phyloP scores from a whole-genome alignment of 768 basidiomycete genomes.

The Boletus sp. region DNA sequence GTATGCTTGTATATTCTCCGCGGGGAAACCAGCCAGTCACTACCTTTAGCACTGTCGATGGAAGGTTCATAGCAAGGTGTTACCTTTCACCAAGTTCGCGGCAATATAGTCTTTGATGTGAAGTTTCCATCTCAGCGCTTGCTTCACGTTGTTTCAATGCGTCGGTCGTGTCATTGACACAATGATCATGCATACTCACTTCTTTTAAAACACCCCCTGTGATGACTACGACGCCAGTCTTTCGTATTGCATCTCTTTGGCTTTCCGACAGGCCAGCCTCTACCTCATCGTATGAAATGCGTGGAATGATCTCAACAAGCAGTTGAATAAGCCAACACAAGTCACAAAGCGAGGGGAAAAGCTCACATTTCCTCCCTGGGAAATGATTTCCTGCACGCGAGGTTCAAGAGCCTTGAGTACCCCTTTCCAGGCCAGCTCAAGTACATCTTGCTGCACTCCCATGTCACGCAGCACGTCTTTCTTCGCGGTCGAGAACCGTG shows the following conservation, averaged over 20 bases:
- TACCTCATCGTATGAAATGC: constrained; percentile 45
- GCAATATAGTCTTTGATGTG: constrained; percentile 54
- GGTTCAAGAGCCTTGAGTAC: constrained; percentile 49
- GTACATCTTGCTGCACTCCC: constrained; percentile 9
- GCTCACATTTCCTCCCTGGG: constrained; percentile 46
- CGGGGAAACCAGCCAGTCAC: constrained; percentile 54
- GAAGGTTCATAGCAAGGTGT: neutral
- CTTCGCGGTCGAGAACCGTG: constrained; percentile 62
- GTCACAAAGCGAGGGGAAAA: neutral
- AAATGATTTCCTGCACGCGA: constrained; percentile 47
- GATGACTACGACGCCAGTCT: constrained; percentile 55
- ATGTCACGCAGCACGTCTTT: constrained; percentile 46
- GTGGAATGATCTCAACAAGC: constrained; percentile 47
- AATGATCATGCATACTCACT: constrained; percentile 32
- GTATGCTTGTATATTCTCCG: constrained; percentile 66
- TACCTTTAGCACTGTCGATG: neutral
- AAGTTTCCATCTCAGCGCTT: constrained; percentile 60
- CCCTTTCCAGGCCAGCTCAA: constrained; percentile 54
- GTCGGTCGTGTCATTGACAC: neutral
- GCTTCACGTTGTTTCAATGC: constrained; percentile 31
- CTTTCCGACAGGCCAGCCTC: constrained; percentile 45
- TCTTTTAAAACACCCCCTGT: constrained; percentile 55
- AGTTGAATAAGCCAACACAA: neutral
- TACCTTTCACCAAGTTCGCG: constrained; percentile 54
- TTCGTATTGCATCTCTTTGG: constrained; percentile 45